These are phyloP conservation scores for Exophiala viscosa DNA, from an alignment of 2,329 filamentous ascomycete species.

Conservation along the genomic window DNA sequence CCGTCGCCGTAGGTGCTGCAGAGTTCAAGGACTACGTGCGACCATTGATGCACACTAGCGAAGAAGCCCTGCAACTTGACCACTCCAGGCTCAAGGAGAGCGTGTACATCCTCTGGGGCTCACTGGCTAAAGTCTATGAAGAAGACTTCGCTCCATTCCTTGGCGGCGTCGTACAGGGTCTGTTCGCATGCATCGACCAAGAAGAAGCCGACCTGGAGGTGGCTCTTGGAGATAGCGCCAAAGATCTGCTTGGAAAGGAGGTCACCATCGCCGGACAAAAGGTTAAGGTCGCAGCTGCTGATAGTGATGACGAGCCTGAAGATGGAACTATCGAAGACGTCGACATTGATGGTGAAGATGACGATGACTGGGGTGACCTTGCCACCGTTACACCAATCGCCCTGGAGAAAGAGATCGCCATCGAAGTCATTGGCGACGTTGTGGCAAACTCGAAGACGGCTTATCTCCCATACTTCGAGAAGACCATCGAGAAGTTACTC, in stretches of 20 bases:
- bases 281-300: conserved; percentile 69
- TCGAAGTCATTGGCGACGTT: conserved; percentile 91
- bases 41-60: conserved; percentile 85
- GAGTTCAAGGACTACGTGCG: conserved; percentile 88
- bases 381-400: conserved; percentile 83
- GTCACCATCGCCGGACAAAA: conserved; percentile 79
- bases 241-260: conserved; percentile 70
- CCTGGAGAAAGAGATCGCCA: conserved; percentile 94
- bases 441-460: conserved; percentile 79
- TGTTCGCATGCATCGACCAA: conserved; percentile 82
- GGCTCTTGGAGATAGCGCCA: conserved; percentile 68
- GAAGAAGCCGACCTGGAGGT: conserved; percentile 80
- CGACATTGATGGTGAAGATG: conserved; percentile 67
- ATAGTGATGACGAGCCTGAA: conserved; percentile 54
- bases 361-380: conserved; percentile 80
- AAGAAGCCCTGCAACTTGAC: conserved; percentile 82
- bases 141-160: conserved; percentile 54
- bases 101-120: conserved; percentile 95
- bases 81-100: conserved; percentile 91
- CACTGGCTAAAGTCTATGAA: conserved; percentile 88
- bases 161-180: conserved; percentile 46
- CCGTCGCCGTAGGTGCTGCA: conserved; percentile 77
- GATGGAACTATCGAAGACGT: conserved; percentile 55
- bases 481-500: conserved; percentile 76
- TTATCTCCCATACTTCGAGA: conserved; percentile 80